Evolutionary conservation across 176 grass and related monocot species (phyloP), one percentile per base, ranked within the genome.

Genomic region (Carex littledalei): DNA sequence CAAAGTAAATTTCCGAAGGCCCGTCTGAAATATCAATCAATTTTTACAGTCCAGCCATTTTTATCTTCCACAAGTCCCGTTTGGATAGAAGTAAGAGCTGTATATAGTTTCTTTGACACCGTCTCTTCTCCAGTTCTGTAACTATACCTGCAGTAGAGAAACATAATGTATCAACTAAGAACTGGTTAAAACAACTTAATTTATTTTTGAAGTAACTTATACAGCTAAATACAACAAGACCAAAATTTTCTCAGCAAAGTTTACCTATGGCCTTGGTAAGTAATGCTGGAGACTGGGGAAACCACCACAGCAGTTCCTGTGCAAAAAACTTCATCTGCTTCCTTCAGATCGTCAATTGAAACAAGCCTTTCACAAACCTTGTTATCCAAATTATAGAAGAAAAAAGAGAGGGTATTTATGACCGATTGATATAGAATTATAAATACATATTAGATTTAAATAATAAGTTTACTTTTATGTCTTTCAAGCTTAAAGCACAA

Each of bases 261-360:
- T 56, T 87, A 98, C 95, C 88, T 93, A 15, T 88, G 41, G 18
- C 90, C 95, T 65, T 88, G 61, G 78, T 94, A 87, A 20, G 91
- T 92, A 29, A 98, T 50, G 5, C 85, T 90, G 3, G 80, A 85
- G 67, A 94, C 95, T 6, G 95, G 88, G 1, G 95, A 86, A 84
- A 95, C 85, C 43, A 93, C 95, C 9, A 98, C 93, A 2, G 95
- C 95, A 17, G 95, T 98, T 80, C 95, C 95, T 11, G 95, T 98
- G 88, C 95, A 95, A 80, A 98, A 98, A 6, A 98, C 93, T 83
- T 98, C 95, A 67, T 98, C 93, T 5, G 93, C 95, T 8, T 26
- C 54, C 15, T 86, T 24, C 18, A 98, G 75, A 66, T 98, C 93
- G 1, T 95, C 89, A n/a, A 98, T 67, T 22, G 88, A 84, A 9